Evolutionary conservation across 345 rosid species (phyloP).

Genomic region (Anacardium occidentale): DNA sequence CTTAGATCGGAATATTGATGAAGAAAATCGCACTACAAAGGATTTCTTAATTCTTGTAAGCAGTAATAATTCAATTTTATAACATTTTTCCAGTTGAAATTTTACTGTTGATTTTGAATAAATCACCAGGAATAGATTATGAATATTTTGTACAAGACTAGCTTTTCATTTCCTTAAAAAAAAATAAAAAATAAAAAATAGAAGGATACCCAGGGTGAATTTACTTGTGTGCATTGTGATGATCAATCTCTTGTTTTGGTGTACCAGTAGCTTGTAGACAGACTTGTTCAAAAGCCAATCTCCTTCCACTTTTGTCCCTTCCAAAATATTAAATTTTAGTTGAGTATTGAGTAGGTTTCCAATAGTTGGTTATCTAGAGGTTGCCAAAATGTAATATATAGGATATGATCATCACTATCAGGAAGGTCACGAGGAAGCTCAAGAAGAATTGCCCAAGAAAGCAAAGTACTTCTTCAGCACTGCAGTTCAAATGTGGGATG

Average conservation of each 20-base stretch:
- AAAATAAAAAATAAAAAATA: not conserved
- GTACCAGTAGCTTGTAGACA: too few relatives aligned
- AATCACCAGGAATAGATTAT: not conserved
- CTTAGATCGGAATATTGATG: constrained; percentile 79
- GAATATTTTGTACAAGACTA: not conserved
- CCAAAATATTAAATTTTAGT: too few relatives aligned
- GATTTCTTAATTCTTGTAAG: constrained; percentile 93
- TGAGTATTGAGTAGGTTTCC: too few relatives aligned
- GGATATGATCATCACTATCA: constrained; percentile 24
- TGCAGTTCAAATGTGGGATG: constrained; percentile 92
- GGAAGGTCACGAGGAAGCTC: constrained; percentile 96
- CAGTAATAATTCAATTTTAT: constrained; percentile 21
- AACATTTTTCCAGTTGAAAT: not conserved
- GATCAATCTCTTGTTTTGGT: not conserved
- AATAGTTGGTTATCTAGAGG: too few relatives aligned
- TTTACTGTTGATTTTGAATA: not conserved
- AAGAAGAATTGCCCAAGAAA: constrained; percentile 89
- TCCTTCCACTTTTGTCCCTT: too few relatives aligned
- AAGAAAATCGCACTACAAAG: constrained; percentile 59
- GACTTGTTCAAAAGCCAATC: not conserved
- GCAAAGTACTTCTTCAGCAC: constrained; percentile 79
- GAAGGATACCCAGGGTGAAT: constrained; percentile 16
- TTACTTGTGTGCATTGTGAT: constrained; percentile 17
- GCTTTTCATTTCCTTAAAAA: not conserved
- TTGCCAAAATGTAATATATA: too few relatives aligned